These are phyloP conservation scores for Helminthosporium solani DNA, from an alignment of 2,329 filamentous ascomycete species.

Conservation along the genomic window DNA sequence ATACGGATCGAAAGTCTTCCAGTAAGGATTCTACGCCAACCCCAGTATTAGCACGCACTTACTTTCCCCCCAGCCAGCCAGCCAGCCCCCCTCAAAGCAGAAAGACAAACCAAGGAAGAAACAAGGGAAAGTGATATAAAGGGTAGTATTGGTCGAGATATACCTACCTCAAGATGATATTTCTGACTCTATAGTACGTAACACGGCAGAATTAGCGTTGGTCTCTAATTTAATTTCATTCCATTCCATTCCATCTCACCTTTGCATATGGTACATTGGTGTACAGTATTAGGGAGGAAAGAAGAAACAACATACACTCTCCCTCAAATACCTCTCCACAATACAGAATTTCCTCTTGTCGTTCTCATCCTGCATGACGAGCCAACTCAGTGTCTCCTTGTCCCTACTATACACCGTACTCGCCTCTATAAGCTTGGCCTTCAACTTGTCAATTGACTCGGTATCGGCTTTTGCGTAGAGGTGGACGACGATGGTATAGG, in stretches of 20 bases:
- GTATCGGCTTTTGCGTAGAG: conserved; percentile 68
- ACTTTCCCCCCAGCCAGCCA: too few species aligned
- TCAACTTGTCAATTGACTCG: conserved; percentile 64
- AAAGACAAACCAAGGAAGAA: too few species aligned
- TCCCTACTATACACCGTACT: conserved; percentile 70
- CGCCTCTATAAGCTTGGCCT: conserved; percentile 73
- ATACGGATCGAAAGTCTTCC: conserved; percentile 75
- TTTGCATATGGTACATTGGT: too few species aligned
- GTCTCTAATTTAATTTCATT: too few species aligned
- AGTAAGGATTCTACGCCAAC: conserved; percentile 65
- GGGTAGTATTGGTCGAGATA: too few species aligned
- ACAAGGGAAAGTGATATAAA: not conserved
- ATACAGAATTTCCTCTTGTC: conserved; percentile 72
- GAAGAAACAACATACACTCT: conserved; percentile 52
- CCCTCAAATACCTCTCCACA: conserved; percentile 70
- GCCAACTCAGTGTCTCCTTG: conserved; percentile 66
- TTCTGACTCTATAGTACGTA: conserved; percentile 37
- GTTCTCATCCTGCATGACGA: conserved; percentile 73
- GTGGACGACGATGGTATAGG: conserved; percentile 69
- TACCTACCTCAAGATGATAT: conserved; percentile 45
- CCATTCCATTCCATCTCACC: too few species aligned
- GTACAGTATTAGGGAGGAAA: too few species aligned
- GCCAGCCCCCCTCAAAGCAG: too few species aligned
- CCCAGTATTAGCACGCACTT: too few species aligned
- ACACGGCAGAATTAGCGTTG: conserved; percentile 8